Conservation (phyloP, 1,284 basidiomycete species). For the Heterobasidion annosum region DNA sequence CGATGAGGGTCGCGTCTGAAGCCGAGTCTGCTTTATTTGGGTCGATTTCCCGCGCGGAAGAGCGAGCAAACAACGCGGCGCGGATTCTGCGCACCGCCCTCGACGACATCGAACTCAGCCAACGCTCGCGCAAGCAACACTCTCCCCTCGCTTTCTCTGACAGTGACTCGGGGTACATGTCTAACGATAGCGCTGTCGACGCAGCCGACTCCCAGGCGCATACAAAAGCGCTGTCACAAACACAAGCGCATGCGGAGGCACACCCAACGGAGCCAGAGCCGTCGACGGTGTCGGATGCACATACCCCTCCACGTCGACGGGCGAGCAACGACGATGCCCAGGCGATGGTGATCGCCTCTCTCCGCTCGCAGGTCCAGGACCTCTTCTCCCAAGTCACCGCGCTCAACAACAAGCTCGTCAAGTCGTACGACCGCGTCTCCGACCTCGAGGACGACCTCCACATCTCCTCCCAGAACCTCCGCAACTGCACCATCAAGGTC, state of each 20-base stretch:
- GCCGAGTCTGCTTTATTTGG: constrained; percentile 2
- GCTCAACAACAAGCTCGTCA: constrained; percentile 89
- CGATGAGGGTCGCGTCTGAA: neutral
- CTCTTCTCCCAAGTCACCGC: constrained; percentile 84
- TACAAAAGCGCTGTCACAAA: neutral
- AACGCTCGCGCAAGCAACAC: neutral
- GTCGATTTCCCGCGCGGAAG: constrained; percentile 3
- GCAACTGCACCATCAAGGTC: constrained; percentile 51
- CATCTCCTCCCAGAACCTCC: constrained; percentile 48
- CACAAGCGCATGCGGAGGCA: neutral
- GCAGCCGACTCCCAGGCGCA: neutral
- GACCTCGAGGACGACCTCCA: constrained; percentile 91
- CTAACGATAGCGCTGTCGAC: neutral
- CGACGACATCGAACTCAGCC: constrained; percentile 1
- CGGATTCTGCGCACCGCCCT: constrained; percentile 1
- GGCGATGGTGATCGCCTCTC: constrained; percentile 65
- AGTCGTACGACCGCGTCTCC: constrained; percentile 86
- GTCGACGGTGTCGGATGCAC: neutral
- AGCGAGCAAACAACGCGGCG: constrained; percentile 3
- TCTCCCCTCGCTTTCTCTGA: neutral
- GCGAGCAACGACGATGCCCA: constrained; percentile 45
- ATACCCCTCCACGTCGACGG: constrained; percentile 1
- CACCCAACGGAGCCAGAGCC: neutral
- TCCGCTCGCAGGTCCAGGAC: constrained; percentile 78
- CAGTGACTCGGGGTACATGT: constrained; percentile 7